Conservation (phyloP, 305 asterid genomes). For the Plantago rigida region DNA sequence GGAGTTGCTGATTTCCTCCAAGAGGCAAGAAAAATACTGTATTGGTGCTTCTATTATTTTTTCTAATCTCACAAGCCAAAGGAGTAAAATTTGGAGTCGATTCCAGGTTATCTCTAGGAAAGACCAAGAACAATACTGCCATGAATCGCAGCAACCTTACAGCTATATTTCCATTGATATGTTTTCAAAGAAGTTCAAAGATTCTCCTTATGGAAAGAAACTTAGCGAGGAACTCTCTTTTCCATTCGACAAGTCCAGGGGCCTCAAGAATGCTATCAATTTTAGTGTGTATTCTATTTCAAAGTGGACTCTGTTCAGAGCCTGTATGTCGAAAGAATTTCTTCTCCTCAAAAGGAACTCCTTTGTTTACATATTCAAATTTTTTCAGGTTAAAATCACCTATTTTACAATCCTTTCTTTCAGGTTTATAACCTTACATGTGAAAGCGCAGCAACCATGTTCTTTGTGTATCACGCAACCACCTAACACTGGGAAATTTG, state of each 20-base stretch:
- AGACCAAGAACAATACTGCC: constrained; percentile 50
- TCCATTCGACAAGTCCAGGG: constrained; percentile 38
- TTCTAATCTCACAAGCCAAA: background rate
- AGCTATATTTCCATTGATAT: constrained; percentile 30
- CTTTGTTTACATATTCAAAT: constrained; percentile 36
- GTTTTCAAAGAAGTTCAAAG: constrained; percentile 31
- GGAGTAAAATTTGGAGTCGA: background rate
- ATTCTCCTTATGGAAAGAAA: constrained; percentile 34
- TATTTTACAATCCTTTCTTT: background rate
- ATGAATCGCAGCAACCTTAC: constrained; percentile 29
- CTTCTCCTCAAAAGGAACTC: constrained; percentile 42
- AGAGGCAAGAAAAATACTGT: constrained; percentile 31
- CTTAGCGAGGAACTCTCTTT: constrained; percentile 30
- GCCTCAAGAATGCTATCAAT: constrained; percentile 47
- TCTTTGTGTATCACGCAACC: background rate
- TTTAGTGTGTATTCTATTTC: constrained; percentile 38
- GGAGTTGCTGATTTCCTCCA: constrained; percentile 57
- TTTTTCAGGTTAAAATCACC: constrained; percentile 8
- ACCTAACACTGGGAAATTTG: background rate
- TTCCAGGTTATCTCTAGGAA: constrained; percentile 17
- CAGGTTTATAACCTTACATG: background rate
- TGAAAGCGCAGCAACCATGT: background rate
- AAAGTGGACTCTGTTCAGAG: constrained; percentile 41
- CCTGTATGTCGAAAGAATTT: constrained; percentile 44
- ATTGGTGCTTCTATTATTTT: background rate